Conservation (phyloP, 2,329 filamentous ascomycete genomes). For the Colletotrichum magnum region DNA sequence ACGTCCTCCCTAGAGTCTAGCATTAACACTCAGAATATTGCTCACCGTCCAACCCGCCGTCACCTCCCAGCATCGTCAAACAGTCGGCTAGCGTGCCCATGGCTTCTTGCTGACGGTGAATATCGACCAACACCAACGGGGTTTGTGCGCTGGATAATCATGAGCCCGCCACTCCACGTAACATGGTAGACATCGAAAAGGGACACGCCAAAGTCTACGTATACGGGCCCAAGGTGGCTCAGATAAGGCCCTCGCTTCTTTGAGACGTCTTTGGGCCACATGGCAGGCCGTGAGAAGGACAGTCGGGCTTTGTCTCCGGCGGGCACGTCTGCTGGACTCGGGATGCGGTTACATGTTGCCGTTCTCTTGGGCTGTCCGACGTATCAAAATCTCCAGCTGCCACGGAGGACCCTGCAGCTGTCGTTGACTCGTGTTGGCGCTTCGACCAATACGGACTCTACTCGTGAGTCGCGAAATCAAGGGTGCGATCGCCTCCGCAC, state of each 20-base stretch:
- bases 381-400: conserved; percentile 22
- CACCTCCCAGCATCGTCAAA: background rate
- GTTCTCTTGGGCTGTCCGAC: conserved; percentile 2
- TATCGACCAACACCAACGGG: too few relatives aligned
- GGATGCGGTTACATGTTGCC: conserved; percentile 21
- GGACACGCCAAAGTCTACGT: too few relatives aligned
- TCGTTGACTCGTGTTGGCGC: conserved; percentile 28
- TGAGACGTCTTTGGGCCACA: conserved; percentile 14
- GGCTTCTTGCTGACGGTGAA: too few relatives aligned
- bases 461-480: conserved; percentile 31
- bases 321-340: conserved; percentile 7
- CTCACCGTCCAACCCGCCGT: background rate
- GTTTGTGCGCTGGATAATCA: background rate
- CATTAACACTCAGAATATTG: background rate
- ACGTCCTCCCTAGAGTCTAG: background rate
- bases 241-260: conserved; percentile 1
- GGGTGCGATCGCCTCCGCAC: conserved; percentile 25
- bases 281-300: conserved; percentile 13
- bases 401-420: conserved; percentile 32
- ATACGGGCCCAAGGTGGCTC: background rate
- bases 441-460: conserved; percentile 6
- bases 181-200: too few relatives aligned
- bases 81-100: background rate
- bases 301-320: conserved; percentile 14
- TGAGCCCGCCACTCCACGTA: background rate